Conservation (phyloP, 108 stramenopile species). For the Licmophora abbreviata region DNA sequence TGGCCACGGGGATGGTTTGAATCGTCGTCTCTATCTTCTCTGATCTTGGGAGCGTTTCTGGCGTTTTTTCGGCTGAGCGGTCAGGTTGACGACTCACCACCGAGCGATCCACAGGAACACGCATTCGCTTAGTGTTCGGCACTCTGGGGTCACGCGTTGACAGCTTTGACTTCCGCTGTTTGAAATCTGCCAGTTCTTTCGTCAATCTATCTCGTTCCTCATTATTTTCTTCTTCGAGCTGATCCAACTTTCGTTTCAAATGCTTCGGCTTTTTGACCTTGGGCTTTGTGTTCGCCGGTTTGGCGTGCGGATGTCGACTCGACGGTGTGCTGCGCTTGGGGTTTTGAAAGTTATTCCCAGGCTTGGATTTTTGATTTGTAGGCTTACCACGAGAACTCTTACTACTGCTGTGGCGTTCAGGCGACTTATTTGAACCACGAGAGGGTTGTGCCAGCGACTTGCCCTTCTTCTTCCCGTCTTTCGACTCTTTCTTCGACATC, state of each 20-base stretch:
- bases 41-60: conserved; percentile 31
- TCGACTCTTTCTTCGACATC: no score
- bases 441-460: no score
- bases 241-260: conserved; percentile 69
- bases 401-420: no score
- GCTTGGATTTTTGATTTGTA: conserved; percentile 6
- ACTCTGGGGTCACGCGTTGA: no score
- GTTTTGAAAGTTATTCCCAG: not conserved
- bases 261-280: conserved; percentile 80
- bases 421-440: no score
- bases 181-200: conserved; percentile 19
- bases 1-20: no score
- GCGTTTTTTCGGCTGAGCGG: conserved; percentile 10
- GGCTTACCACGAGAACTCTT: no score
- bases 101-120: conserved; percentile 7
- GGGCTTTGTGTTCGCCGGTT: conserved; percentile 19
- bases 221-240: conserved; percentile 15
- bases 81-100: conserved; percentile 6
- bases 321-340: conserved; percentile 4
- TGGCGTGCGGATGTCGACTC: conserved; percentile 5
- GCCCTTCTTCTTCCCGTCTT: no score
- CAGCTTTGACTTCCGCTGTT: conserved; percentile 10
- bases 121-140: no score
- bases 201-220: conserved; percentile 5
- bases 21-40: conserved; percentile 18